Evolutionary conservation across 2,329 filamentous ascomycete genomes (phyloP).

Genomic region (Aaosphaeria pasadenensis): DNA sequence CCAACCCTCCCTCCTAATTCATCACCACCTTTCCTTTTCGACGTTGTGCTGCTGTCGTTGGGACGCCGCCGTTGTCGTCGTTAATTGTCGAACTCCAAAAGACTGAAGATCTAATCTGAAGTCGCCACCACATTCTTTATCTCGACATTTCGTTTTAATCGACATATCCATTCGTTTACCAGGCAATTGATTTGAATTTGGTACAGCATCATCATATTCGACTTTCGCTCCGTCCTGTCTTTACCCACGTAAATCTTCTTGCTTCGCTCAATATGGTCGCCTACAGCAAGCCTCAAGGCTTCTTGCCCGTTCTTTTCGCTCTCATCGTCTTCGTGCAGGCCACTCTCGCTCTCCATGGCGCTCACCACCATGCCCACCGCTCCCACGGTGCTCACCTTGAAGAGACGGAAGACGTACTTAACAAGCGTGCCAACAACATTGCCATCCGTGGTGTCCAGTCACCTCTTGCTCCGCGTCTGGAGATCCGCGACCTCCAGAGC

Average conservation of each 20-base stretch:
- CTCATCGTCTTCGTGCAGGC: constrained; percentile 32
- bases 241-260: constrained; percentile 4
- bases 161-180: neutral
- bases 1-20: constrained; percentile 25
- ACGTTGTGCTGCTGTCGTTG: constrained; percentile 23
- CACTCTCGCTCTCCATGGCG: constrained; percentile 26
- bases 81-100: constrained; percentile 15
- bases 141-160: constrained; percentile 7
- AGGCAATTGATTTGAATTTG: neutral
- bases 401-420: constrained; percentile 17
- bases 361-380: constrained; percentile 16
- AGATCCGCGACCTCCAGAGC: constrained; percentile 66
- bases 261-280: constrained; percentile 23
- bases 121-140: constrained; percentile 36
- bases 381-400: constrained; percentile 21
- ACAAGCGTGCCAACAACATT: constrained; percentile 6
- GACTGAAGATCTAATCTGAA: constrained; percentile 27
- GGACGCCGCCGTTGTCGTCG: constrained; percentile 3
- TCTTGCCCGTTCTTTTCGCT: constrained; percentile 31
- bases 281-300: constrained; percentile 33
- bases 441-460: constrained; percentile 25
- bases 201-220: constrained; percentile 7
- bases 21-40: constrained; percentile 15
- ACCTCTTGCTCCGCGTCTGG: constrained; percentile 49
- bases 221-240: constrained; percentile 2